Percentiles rank a stretch among this genome's conserved stretches.
Evolutionary conservation across 1,139 yeast genomes (phyloP).

Genomic region (Suhomyces ambrosiae): DNA sequence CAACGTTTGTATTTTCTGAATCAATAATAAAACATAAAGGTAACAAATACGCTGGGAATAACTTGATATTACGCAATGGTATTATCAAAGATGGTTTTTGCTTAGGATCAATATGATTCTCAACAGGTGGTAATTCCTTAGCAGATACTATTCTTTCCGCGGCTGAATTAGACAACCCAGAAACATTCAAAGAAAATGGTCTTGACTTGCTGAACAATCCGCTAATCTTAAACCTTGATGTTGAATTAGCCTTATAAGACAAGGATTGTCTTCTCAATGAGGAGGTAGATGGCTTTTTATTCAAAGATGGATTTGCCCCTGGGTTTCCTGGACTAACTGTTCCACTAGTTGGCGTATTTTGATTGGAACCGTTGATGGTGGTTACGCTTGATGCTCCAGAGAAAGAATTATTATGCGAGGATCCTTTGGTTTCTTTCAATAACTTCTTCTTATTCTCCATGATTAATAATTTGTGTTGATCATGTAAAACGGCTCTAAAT

Average conservation of each 20-base stretch:
- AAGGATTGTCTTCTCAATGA: slow-evolving; percentile 44
- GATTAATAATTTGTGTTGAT: slow-evolving; percentile 38
- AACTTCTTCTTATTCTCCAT: slow-evolving; percentile 40
- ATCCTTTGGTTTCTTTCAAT: slow-evolving; percentile 20
- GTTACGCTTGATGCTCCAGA: slow-evolving; percentile 2
- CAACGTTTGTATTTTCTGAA: slow-evolving; percentile 52
- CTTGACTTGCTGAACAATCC: slow-evolving; percentile 46
- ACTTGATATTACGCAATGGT: slow-evolving; percentile 52
- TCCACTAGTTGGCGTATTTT: slow-evolving; percentile 2
- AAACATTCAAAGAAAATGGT: slow-evolving; percentile 35
- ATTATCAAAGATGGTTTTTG: slow-evolving; percentile 61
- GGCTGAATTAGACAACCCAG: slow-evolving; percentile 28
- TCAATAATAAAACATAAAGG: slow-evolving; percentile 66
- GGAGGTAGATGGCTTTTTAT: slow-evolving; percentile 37
- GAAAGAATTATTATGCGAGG: neutral
- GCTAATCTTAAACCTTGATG: slow-evolving; percentile 46
- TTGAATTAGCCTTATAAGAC: slow-evolving; percentile 39
- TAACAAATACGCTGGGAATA: slow-evolving; percentile 56
- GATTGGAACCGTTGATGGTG: slow-evolving; percentile 1
- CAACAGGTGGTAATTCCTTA: slow-evolving; percentile 61
- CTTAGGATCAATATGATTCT: slow-evolving; percentile 41
- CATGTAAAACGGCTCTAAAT: slow-evolving; percentile 35
- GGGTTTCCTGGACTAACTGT: neutral
- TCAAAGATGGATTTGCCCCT: slow-evolving; percentile 18
- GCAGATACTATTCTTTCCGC: slow-evolving; percentile 54